A percentile compares a stretch with the other conserved stretches of the same genome.
These are phyloP conservation scores for Proliferodiscus dingleyae DNA, from an alignment of 2,329 filamentous ascomycete genomes.

Conservation along the genomic window DNA sequence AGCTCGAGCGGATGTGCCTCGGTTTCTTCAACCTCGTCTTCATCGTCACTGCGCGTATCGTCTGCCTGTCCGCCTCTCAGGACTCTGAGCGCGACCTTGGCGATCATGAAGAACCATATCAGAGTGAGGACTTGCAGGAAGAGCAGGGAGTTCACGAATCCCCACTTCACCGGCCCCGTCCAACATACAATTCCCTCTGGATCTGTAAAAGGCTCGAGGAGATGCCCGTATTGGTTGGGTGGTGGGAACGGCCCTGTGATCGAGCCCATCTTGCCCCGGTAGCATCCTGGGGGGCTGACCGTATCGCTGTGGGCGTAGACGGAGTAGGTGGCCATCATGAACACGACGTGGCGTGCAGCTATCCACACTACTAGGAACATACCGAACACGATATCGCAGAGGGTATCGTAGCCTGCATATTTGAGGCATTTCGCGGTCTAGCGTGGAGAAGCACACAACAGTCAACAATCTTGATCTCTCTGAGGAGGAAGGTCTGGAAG, in stretches of 20 bases:
- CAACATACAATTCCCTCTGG: slow-evolving; percentile 71
- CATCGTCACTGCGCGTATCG: slow-evolving; percentile 78
- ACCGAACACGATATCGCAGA: slow-evolving; percentile 77
- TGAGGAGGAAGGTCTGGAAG: slow-evolving; percentile 8
- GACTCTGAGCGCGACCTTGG: slow-evolving; percentile 73
- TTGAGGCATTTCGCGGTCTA: slow-evolving; percentile 86
- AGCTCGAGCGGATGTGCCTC: too few species aligned
- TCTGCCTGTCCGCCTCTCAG: slow-evolving; percentile 70
- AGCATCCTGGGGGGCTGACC: slow-evolving; percentile 56
- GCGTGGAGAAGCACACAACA: not conserved
- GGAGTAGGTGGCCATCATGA: slow-evolving; percentile 73
- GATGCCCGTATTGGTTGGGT: slow-evolving; percentile 49
- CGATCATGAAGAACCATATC: slow-evolving; percentile 82
- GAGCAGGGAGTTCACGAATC: slow-evolving; percentile 69
- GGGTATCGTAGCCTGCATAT: slow-evolving; percentile 67
- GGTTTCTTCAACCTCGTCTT: slow-evolving; percentile 48
- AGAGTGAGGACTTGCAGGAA: slow-evolving; percentile 72
- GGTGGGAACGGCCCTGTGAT: slow-evolving; percentile 42
- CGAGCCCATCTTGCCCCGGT: slow-evolving; percentile 51
- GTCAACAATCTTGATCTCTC: too few species aligned
- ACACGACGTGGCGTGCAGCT: slow-evolving; percentile 72
- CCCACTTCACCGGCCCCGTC: slow-evolving; percentile 64
- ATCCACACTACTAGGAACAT: slow-evolving; percentile 82
- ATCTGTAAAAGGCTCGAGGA: slow-evolving; percentile 67
- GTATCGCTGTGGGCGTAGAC: slow-evolving; percentile 54